phyloP scores from a whole-genome alignment of 2,329 filamentous ascomycete species.

The Fusarium ramigenum region DNA sequence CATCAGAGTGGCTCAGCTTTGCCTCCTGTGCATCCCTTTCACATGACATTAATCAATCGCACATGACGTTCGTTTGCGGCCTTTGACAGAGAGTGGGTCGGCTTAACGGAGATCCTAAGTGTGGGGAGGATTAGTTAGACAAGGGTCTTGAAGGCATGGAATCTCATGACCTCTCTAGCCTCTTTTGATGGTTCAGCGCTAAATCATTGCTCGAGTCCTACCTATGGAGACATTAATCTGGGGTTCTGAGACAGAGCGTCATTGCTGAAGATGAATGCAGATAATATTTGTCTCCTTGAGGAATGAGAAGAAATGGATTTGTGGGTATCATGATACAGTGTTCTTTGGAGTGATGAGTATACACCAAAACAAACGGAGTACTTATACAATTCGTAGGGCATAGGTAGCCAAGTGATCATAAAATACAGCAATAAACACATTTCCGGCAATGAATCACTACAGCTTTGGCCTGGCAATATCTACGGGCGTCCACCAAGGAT shows the following conservation, averaged over 20 bases:
- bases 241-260: constrained; percentile 13
- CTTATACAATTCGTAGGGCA: not conserved
- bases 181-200: not conserved
- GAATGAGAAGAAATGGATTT: not conserved
- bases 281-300: not conserved
- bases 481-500: constrained; percentile 74
- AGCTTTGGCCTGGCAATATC: constrained; percentile 46
- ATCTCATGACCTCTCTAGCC: constrained; percentile 11
- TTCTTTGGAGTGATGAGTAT: not conserved
- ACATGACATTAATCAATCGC: constrained; percentile 37
- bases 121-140: constrained; percentile 21
- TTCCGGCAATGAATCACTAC: constrained; percentile 6
- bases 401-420: not conserved
- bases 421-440: not conserved
- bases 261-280: not conserved
- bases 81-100: constrained; percentile 24
- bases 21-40: constrained; percentile 25
- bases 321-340: not conserved
- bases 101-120: constrained; percentile 4
- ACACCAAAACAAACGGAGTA: not conserved
- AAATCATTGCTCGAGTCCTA: not conserved
- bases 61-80: constrained; percentile 35
- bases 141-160: constrained; percentile 5
- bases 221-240: constrained; percentile 13
- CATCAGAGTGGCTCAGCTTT: constrained; percentile 25